Percentiles rank a stretch among this genome's conserved stretches.
Evolutionary conservation across 2,329 filamentous ascomycete genomes (phyloP).

Genomic region (Fusarium nisikadoi): DNA sequence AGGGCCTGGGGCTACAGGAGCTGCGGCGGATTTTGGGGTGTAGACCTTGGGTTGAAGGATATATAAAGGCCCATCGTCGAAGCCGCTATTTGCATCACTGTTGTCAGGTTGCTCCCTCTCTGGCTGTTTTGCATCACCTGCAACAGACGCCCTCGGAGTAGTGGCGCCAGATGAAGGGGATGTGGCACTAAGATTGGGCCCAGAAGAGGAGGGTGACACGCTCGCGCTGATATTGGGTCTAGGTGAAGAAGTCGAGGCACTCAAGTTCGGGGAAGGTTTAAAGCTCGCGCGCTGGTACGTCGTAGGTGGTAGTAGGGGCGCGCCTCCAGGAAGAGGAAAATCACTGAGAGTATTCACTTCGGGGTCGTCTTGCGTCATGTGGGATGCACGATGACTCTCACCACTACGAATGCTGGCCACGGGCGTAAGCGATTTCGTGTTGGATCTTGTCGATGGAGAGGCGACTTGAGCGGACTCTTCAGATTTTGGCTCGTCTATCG

Average conservation of each 20-base stretch:
- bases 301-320: conserved; percentile 42
- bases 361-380: conserved; percentile 14
- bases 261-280: conserved; percentile 19
- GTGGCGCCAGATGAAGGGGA: conserved; percentile 16
- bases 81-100: conserved; percentile 14
- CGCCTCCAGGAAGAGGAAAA: conserved; percentile 42
- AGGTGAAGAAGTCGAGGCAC: conserved; percentile 17
- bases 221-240: conserved; percentile 20
- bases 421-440: conserved; percentile 17
- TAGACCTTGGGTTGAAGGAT: conserved; percentile 69
- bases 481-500: conserved; percentile 8
- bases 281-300: conserved; percentile 31
- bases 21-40: conserved; percentile 63
- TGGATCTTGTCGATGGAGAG: conserved; percentile 23
- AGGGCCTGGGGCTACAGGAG: conserved; percentile 54
- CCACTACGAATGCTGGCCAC: conserved; percentile 37
- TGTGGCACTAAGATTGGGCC: neutral
- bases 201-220: conserved; percentile 28
- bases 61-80: conserved; percentile 57
- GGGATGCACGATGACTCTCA: conserved; percentile 20
- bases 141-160: conserved; percentile 23
- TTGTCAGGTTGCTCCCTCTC: conserved; percentile 16
- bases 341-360: conserved; percentile 43
- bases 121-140: conserved; percentile 8
- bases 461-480: conserved; percentile 17